Conservation (phyloP, 805 yeast genomes). For the Ogataea pilisensis region DNA sequence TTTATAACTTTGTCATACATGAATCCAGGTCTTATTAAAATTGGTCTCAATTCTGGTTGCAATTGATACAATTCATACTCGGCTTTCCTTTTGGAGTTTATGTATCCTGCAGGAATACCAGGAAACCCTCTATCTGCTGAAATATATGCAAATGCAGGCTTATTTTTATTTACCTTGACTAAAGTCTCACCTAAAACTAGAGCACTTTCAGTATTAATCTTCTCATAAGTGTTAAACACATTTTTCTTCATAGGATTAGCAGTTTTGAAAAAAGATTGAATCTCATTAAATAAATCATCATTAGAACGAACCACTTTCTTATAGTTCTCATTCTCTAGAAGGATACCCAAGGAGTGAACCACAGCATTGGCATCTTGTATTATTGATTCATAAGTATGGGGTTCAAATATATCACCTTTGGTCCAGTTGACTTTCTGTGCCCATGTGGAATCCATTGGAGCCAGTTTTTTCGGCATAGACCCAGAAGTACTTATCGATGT, state of each 20-base stretch:
- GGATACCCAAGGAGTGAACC: slow-evolving; percentile 78
- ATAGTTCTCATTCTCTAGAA: slow-evolving; percentile 66
- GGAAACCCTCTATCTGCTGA: slow-evolving; percentile 78
- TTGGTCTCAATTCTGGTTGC: slow-evolving; percentile 50
- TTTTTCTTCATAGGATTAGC: slow-evolving; percentile 59
- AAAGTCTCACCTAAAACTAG: slow-evolving; percentile 56
- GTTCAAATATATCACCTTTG: slow-evolving; percentile 63
- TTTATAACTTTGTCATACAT: slow-evolving; percentile 56
- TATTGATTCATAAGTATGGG: slow-evolving; percentile 47
- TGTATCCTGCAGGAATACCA: slow-evolving; percentile 64
- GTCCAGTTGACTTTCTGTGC: slow-evolving; percentile 59
- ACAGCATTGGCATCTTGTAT: slow-evolving; percentile 56
- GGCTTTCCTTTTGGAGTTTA: slow-evolving; percentile 72
- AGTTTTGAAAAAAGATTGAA: slow-evolving; percentile 41
- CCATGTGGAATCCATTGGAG: slow-evolving; percentile 40
- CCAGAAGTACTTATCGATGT: slow-evolving; percentile 61
- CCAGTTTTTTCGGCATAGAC: slow-evolving; percentile 37
- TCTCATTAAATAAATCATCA: slow-evolving; percentile 30
- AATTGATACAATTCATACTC: slow-evolving; percentile 48
- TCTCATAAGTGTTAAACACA: slow-evolving; percentile 48
- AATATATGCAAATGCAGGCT: slow-evolving; percentile 58
- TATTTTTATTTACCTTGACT: slow-evolving; percentile 17
- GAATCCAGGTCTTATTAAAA: slow-evolving; percentile 76
- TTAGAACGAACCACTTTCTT: slow-evolving; percentile 45
- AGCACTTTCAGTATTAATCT: slow-evolving; percentile 68